Evolutionary conservation across 495 filamentous ascomycete species (phyloP).

Genomic region (Penicillium nucicola): DNA sequence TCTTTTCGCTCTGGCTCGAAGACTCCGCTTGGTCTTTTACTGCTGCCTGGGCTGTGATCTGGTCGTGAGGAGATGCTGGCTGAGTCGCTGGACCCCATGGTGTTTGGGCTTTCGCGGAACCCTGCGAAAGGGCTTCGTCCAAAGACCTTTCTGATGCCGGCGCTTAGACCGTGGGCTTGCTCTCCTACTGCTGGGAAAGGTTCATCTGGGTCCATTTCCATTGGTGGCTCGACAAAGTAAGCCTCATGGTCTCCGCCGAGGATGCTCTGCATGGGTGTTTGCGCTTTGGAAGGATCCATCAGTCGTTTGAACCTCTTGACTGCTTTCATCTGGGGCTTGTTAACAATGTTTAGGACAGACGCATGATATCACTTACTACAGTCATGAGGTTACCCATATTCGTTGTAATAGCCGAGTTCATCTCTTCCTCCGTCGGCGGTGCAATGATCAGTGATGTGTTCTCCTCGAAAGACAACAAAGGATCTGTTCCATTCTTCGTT

Average conservation of each 20-base stretch:
- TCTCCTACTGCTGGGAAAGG: slow-evolving; percentile 25
- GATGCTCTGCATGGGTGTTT: slow-evolving; percentile 51
- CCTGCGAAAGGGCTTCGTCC: slow-evolving; percentile 47
- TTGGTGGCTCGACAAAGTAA: slow-evolving; percentile 55
- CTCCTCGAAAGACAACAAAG: slow-evolving; percentile 75
- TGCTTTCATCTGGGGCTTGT: slow-evolving; percentile 73
- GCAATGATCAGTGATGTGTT: slow-evolving; percentile 80
- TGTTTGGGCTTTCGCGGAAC: slow-evolving; percentile 29
- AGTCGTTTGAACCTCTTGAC: slow-evolving; percentile 80
- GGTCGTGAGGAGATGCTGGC: slow-evolving; percentile 13
- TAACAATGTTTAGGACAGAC: slow-evolving; percentile 9
- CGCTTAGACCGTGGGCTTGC: slow-evolving; percentile 42
- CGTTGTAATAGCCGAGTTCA: slow-evolving; percentile 84
- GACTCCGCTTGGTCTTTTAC: slow-evolving; percentile 13
- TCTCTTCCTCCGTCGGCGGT: slow-evolving; percentile 80
- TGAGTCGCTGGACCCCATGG: slow-evolving; percentile 15
- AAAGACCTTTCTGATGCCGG: slow-evolving; percentile 47
- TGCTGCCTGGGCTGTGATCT: slow-evolving; percentile 15
- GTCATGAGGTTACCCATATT: slow-evolving; percentile 81
- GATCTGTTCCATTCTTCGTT: slow-evolving; percentile 76
- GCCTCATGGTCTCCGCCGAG: slow-evolving; percentile 50
- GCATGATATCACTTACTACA: slow-evolving; percentile 58
- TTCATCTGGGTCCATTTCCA: slow-evolving; percentile 50
- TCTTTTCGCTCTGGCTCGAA: slow-evolving; percentile 27
- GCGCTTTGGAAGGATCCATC: slow-evolving; percentile 43